Base-by-base conservation (phyloP, 352 stramenopile genomes). In the Phytophthora pseudosyringae region DNA sequence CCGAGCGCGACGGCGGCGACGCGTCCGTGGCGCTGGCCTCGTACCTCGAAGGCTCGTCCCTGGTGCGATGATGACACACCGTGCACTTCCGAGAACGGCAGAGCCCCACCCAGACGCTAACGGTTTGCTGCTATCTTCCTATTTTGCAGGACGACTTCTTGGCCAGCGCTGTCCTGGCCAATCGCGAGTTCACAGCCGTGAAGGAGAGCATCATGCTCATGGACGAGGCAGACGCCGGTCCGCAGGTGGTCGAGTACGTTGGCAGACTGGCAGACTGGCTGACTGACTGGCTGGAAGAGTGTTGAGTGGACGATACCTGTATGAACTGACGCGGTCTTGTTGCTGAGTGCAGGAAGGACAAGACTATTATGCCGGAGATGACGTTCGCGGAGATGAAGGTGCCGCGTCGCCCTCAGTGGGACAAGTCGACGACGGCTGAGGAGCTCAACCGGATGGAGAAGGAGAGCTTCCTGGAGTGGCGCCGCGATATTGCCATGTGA, bases 391-490 rank as follows among this genome's bases (percentile, higher is more conserved):
- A 99, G 72, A 85, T 99, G 62, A 97, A 94, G 45, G 97, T 99
- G 45, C 98, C 98, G 15, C 82, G 97, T 57, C 91, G 97, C 29
- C 98, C 98, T 7, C 44, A 88, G 21, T 99, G 98, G 98, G 88
- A 97, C 61, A 73, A 90, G 36, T 89, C 74, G 4, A 99, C 96
- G n/a, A 98, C 97, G 2, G 76, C 94, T 0, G 90, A 98, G 45
- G 97, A 99, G 72, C 86, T 99, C 13, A 97, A 99, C 69, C 65
- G 66, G 7, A 63, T 84, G 58, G 98, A 99, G 83, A 98, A 98
- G 67, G 90, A 99, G 66, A 85, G 89, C n/a, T 99, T 99, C 66
- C 74, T 99, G 16, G 79, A 97, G 36, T 99, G 98, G 98, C 83
- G 98, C 62, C 91, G 98, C 28, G 89, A 93, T 12, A 97, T 99